These are phyloP conservation scores for Hysterium pulicare DNA, from an alignment of 2,329 filamentous ascomycete genomes.

Conservation along the genomic window DNA sequence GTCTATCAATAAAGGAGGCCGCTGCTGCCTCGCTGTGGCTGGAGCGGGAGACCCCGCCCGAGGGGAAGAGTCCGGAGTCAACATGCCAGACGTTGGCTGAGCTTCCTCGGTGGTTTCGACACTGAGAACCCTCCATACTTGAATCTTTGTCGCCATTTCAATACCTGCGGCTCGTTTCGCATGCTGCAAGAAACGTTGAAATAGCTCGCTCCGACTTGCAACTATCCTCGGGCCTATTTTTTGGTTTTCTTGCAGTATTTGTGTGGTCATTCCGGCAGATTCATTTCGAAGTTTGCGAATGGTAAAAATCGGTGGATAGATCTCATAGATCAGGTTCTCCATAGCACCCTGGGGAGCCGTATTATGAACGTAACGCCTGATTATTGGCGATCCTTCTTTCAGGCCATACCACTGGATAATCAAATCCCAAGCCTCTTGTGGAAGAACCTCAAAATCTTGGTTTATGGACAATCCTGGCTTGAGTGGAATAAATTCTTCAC, in stretches of 20 bases:
- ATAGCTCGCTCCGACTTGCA: constrained; percentile 66
- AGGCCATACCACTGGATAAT: constrained; percentile 81
- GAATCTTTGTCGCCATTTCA: constrained; percentile 68
- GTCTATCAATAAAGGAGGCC: constrained; percentile 56
- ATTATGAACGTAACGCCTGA: constrained; percentile 75
- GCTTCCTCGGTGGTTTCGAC: constrained; percentile 36
- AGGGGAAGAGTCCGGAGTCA: constrained; percentile 45
- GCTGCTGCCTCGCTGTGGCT: constrained; percentile 42
- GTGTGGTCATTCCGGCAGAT: constrained; percentile 52
- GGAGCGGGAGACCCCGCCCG: constrained; percentile 41
- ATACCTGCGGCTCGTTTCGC: constrained; percentile 69
- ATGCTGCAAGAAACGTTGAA: constrained; percentile 71
- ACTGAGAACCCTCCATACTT: constrained; percentile 66
- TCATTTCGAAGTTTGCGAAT: constrained; percentile 71
- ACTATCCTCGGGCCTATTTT: constrained; percentile 64
- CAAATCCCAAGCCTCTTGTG: constrained; percentile 75
- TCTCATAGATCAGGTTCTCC: constrained; percentile 74
- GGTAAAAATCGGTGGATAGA: constrained; percentile 79
- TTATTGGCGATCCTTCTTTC: constrained; percentile 64
- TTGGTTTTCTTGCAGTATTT: constrained; percentile 59
- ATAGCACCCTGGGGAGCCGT: constrained; percentile 56
- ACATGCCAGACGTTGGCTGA: constrained; percentile 33
- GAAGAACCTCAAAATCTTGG: constrained; percentile 75
- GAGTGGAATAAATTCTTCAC: constrained; percentile 65
- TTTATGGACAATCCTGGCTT: constrained; percentile 61